Evolutionary conservation across 1,139 yeast genomes (phyloP).

Genomic region (Chernovozyma sophiae-reginae): DNA sequence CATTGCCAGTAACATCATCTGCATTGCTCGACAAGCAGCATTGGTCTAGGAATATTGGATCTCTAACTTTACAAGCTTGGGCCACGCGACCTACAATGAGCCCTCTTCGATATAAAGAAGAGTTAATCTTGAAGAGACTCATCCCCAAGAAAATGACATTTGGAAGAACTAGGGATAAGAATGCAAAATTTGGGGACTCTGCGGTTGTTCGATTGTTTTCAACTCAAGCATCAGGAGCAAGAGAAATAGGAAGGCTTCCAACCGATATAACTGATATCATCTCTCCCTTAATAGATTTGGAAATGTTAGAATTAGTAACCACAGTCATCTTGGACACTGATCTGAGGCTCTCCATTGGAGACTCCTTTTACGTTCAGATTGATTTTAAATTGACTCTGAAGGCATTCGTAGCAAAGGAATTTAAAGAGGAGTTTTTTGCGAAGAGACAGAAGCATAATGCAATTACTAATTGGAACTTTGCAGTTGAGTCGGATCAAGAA

Average conservation of each 20-base stretch:
- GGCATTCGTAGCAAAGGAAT: constrained; percentile 7
- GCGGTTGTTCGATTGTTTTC: constrained; percentile 34
- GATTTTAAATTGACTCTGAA: constrained; percentile 48
- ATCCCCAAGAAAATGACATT: constrained; percentile 25
- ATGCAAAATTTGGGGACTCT: constrained; percentile 18
- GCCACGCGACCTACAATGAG: constrained; percentile 71
- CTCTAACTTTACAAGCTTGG: constrained; percentile 72
- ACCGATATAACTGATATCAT: constrained; percentile 68
- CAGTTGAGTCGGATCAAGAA: constrained; percentile 55
- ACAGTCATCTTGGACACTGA: constrained; percentile 58
- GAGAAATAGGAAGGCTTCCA: constrained; percentile 77
- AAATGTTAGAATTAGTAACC: constrained; percentile 53
- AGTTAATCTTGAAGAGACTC: constrained; percentile 33
- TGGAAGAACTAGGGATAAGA: constrained; percentile 14
- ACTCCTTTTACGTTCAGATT: constrained; percentile 58
- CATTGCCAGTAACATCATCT: neutral
- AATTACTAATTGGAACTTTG: constrained; percentile 11
- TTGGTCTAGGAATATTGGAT: constrained; percentile 55
- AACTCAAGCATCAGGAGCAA: constrained; percentile 16
- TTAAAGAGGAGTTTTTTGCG: constrained; percentile 9
- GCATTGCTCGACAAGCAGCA: neutral
- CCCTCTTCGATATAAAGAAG: constrained; percentile 50
- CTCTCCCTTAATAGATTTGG: constrained; percentile 60
- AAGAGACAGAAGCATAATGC: constrained; percentile 9
- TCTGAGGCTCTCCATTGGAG: constrained; percentile 65